Percentiles rank a stretch among this genome's conserved stretches.
Evolutionary conservation across 257 asterid genomes (phyloP).

Genomic region (Echites panduratus): DNA sequence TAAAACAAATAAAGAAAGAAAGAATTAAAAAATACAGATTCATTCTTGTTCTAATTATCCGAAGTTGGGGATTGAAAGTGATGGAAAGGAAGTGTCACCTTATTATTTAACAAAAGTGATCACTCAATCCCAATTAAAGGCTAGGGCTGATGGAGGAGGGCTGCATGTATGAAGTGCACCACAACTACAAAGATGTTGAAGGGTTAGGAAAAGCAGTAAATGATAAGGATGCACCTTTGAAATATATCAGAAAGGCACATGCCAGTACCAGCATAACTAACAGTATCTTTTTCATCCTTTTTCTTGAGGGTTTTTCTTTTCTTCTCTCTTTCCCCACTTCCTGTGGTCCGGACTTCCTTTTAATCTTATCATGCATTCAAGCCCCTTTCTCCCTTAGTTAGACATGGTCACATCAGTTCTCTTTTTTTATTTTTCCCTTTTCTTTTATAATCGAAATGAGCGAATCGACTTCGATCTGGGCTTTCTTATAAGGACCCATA

Average conservation of each 20-base stretch:
- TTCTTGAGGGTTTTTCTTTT: slow-evolving; percentile 6
- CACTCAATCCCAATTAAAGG: neutral
- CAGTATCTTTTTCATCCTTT: slow-evolving; percentile 6
- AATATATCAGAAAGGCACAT: slow-evolving; percentile 41
- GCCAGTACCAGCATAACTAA: slow-evolving; percentile 27
- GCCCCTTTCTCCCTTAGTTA: slow-evolving; percentile 15
- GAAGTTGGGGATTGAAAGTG: neutral
- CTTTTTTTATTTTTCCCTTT: slow-evolving; percentile 9
- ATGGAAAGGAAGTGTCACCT: slow-evolving; percentile 2
- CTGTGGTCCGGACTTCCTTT: slow-evolving; percentile 30
- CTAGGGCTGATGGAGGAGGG: neutral
- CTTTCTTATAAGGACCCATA: too few species aligned
- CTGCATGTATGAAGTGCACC: slow-evolving; percentile 32
- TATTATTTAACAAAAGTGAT: slow-evolving; percentile 9
- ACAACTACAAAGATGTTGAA: neutral
- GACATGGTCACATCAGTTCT: slow-evolving; percentile 32
- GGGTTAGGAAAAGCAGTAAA: slow-evolving; percentile 22
- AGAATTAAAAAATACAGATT: too few species aligned
- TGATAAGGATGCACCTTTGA: slow-evolving; percentile 34
- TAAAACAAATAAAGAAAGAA: too few species aligned
- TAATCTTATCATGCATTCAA: slow-evolving; percentile 21
- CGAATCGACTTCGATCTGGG: too few species aligned
- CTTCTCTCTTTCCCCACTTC: slow-evolving; percentile 5
- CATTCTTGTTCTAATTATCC: too few species aligned
- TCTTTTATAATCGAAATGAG: neutral